Evolutionary conservation across 2,329 filamentous ascomycete genomes (phyloP).

Genomic region (Penicillium sumatraense): DNA sequence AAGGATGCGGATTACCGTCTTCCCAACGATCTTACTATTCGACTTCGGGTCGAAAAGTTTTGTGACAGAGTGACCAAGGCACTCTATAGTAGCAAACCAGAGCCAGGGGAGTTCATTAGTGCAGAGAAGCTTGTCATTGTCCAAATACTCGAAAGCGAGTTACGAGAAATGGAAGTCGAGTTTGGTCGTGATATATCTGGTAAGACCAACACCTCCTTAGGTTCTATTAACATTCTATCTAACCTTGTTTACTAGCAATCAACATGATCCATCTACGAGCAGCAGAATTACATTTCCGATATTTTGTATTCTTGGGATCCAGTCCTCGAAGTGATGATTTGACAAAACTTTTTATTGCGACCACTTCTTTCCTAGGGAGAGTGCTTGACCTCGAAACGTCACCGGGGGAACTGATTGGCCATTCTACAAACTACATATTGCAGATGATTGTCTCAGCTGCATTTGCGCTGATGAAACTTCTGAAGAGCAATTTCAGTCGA

Average conservation of each 20-base stretch:
- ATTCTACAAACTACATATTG: constrained; percentile 65
- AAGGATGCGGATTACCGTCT: constrained; percentile 52
- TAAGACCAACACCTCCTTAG: constrained; percentile 16
- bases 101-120: constrained; percentile 54
- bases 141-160: constrained; percentile 49
- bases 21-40: constrained; percentile 54
- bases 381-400: constrained; percentile 50
- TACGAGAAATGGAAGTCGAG: constrained; percentile 58
- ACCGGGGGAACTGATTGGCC: constrained; percentile 53
- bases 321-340: constrained; percentile 48
- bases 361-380: constrained; percentile 50
- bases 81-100: constrained; percentile 60
- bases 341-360: constrained; percentile 50
- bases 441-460: constrained; percentile 68
- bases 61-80: constrained; percentile 61
- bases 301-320: constrained; percentile 53
- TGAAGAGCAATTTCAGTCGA: constrained; percentile 65
- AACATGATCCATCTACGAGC: constrained; percentile 53
- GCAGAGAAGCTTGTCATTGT: constrained; percentile 49
- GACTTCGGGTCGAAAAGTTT: constrained; percentile 62
- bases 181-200: constrained; percentile 43
- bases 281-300: constrained; percentile 49
- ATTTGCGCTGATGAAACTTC: constrained; percentile 66
- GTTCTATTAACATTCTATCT: constrained; percentile 4
- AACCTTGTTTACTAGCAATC: constrained; percentile 37